phyloP scores from a whole-genome alignment of 1,284 basidiomycete species.

The Malassezia restricta region DNA sequence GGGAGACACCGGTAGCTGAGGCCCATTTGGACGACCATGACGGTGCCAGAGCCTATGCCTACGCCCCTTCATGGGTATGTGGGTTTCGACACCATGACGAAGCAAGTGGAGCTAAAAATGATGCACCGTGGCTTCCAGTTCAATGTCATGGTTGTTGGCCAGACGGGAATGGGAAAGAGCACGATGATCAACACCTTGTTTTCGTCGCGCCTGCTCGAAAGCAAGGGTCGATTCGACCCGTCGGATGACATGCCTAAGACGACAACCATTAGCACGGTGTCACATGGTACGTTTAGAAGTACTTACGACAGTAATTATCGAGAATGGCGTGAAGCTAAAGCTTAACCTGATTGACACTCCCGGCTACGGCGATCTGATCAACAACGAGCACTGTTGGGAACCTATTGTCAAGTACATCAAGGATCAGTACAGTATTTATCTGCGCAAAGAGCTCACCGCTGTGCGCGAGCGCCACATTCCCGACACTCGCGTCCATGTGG shows the following conservation, averaged over 20 bases:
- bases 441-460: conserved; percentile 95
- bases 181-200: conserved; percentile 98
- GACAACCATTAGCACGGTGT: conserved; percentile 87
- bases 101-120: conserved; percentile 97
- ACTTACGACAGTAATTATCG: conserved; percentile 57
- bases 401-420: conserved; percentile 97
- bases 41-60: conserved; percentile 7
- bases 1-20: too few species aligned
- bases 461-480: conserved; percentile 96
- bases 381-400: conserved; percentile 99
- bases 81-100: conserved; percentile 58
- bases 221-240: conserved; percentile 78
- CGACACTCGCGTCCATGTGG: conserved; percentile 96
- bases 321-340: conserved; percentile 86
- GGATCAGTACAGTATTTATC: conserved; percentile 96
- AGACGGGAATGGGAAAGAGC: conserved; percentile 94
- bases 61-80: conserved; percentile 46
- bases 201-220: conserved; percentile 91
- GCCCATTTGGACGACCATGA: conserved; percentile 2
- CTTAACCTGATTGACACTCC: conserved; percentile 98
- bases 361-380: conserved; percentile 94
- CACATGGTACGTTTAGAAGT: conserved; percentile 61
- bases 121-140: conserved; percentile 98
- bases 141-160: conserved; percentile 62
- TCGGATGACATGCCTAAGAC: conserved; percentile 82